Evolutionary conservation across 2,329 filamentous ascomycete species (phyloP).

Genomic region (Diaporthe destruens): DNA sequence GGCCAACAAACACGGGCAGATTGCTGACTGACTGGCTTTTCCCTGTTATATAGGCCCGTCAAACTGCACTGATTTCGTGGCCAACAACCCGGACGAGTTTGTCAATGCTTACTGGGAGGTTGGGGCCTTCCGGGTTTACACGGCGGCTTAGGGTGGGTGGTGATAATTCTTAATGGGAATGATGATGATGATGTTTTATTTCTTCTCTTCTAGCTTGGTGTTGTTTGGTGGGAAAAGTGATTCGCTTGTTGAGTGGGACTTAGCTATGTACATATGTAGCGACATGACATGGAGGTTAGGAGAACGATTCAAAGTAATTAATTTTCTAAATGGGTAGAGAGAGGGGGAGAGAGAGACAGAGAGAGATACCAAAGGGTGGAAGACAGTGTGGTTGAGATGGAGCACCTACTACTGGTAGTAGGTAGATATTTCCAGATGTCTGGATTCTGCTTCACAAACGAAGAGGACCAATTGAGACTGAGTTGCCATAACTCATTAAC

Average conservation of each 20-base stretch:
- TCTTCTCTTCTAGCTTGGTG: constrained; percentile 28
- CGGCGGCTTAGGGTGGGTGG: constrained; percentile 45
- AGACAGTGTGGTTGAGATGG: not conserved
- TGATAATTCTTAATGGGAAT: not conserved
- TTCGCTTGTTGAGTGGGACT: not conserved
- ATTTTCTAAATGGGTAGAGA: not conserved
- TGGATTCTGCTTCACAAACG: not conserved
- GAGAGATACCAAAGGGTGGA: not conserved
- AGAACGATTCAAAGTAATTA: not conserved
- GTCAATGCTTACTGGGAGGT: constrained; percentile 75
- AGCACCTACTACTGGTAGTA: not conserved
- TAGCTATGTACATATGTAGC: not conserved
- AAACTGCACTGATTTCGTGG: constrained; percentile 69
- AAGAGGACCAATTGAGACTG: not conserved
- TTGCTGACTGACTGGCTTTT: constrained; percentile 36
- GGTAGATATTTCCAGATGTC: not conserved
- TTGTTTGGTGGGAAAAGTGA: constrained; percentile 4
- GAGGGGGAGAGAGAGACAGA: too few relatives aligned
- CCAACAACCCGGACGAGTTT: constrained; percentile 68
- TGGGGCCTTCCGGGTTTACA: constrained; percentile 70
- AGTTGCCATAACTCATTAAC: not conserved
- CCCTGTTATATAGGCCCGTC: constrained; percentile 57
- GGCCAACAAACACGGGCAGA: too few relatives aligned
- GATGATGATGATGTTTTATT: not conserved
- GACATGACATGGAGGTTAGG: not conserved